Percentiles rank a stretch among this genome's conserved stretches.
phyloP scores from a whole-genome alignment of 1,284 basidiomycete species.

The Rhodofomes roseus region DNA sequence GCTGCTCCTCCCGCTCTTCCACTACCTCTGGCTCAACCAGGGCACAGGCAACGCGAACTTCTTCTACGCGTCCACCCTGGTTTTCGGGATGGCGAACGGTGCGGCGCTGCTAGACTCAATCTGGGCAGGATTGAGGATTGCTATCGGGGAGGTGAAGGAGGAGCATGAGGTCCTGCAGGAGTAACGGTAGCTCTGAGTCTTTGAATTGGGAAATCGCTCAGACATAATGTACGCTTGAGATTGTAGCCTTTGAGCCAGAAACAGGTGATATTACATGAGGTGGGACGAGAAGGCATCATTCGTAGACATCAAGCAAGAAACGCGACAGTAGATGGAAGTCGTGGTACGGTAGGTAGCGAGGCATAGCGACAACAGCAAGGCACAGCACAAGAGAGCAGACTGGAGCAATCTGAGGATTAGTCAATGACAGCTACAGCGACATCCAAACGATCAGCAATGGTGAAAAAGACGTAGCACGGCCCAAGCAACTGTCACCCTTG shows the following conservation, averaged over 20 bases:
- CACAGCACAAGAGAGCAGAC: too few relatives aligned
- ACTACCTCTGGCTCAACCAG: constrained; percentile 88
- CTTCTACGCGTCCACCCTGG: constrained; percentile 93
- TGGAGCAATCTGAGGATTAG: too few relatives aligned
- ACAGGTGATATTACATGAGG: too few relatives aligned
- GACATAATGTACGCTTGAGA: too few relatives aligned
- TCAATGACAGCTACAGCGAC: too few relatives aligned
- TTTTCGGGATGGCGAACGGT: constrained; percentile 87
- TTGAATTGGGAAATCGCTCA: too few relatives aligned
- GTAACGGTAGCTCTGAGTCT: constrained; percentile 23
- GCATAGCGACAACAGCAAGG: neutral
- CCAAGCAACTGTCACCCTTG: too few relatives aligned
- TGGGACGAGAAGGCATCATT: neutral
- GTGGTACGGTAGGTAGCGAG: neutral
- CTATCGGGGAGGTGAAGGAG: constrained; percentile 56
- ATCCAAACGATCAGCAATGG: too few relatives aligned
- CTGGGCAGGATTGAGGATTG: constrained; percentile 74
- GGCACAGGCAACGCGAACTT: constrained; percentile 98
- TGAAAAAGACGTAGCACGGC: too few relatives aligned
- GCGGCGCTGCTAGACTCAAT: constrained; percentile 79
- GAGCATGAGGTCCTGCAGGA: constrained; percentile 56
- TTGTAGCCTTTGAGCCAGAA: too few relatives aligned
- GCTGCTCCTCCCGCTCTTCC: constrained; percentile 87
- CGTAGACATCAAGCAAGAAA: neutral
- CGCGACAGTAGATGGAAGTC: neutral